Conservation (phyloP, 148 eudicot species). For the Nyssa sinensis region DNA sequence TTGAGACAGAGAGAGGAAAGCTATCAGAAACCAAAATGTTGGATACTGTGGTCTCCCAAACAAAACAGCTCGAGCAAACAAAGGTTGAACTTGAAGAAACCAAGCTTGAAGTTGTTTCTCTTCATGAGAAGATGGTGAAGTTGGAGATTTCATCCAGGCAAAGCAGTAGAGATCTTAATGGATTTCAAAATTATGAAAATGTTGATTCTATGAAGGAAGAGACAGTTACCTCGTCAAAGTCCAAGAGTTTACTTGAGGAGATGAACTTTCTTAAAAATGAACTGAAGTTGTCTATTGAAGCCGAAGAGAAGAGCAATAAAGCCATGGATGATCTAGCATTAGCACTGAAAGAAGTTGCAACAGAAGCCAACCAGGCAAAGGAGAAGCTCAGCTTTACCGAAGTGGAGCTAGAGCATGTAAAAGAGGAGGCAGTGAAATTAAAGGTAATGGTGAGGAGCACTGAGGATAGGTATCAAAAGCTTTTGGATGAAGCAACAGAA, state of each 20-base stretch:
- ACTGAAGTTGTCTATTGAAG: conserved; percentile 51
- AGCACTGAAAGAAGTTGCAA: conserved; percentile 71
- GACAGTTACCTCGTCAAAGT: conserved; percentile 20
- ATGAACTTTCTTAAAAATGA: conserved; percentile 46
- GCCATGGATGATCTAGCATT: conserved; percentile 92
- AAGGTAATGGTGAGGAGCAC: conserved; percentile 33
- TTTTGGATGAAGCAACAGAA: conserved; percentile 36
- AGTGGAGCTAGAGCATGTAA: conserved; percentile 45
- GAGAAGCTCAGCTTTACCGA: conserved; percentile 39
- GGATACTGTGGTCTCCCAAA: conserved; percentile 33
- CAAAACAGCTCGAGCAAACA: conserved; percentile 48
- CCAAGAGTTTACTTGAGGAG: conserved; percentile 32
- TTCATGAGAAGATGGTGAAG: conserved; percentile 38
- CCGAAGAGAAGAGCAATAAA: conserved; percentile 69
- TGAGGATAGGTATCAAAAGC: conserved; percentile 42
- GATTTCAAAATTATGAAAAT: conserved; percentile 14
- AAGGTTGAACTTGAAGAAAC: conserved; percentile 47
- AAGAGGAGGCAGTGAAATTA: conserved; percentile 41
- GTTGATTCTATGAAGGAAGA: conserved; percentile 20
- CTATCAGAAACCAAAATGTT: conserved; percentile 38
- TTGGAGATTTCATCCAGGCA: conserved; percentile 15
- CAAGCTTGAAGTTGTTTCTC: conserved; percentile 38
- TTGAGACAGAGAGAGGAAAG: conserved; percentile 44
- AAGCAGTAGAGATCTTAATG: neutral
- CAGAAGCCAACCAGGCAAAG: conserved; percentile 53